Percentiles rank a stretch among this genome's conserved stretches.
Evolutionary conservation across 192 early-diverging fungal species (phyloP).

Genomic region (Coemansia sp.): DNA sequence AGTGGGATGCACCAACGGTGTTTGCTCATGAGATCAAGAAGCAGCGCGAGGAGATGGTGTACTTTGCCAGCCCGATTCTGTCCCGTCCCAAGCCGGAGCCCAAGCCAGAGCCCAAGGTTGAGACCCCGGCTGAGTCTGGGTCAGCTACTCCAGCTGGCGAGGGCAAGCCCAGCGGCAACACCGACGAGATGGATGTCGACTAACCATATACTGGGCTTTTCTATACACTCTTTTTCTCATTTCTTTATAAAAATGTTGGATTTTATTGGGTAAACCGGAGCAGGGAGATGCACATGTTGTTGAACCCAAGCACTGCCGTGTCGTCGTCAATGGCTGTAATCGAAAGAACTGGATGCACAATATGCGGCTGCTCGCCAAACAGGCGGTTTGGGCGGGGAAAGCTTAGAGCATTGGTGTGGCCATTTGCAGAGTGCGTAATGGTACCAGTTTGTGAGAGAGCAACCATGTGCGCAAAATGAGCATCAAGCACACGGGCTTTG

Average conservation of each 20-base stretch:
- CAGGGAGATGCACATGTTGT: neutral
- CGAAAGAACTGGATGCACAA: neutral
- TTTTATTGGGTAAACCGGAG: conserved; percentile 11
- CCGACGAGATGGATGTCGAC: conserved; percentile 69
- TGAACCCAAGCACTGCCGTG: neutral
- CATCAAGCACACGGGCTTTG: neutral
- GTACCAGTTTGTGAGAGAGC: neutral
- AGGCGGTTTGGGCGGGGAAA: neutral
- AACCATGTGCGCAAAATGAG: neutral
- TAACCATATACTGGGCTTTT: conserved; percentile 30
- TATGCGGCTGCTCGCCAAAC: neutral
- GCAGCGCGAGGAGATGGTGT: conserved; percentile 69
- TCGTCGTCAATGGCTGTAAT: conserved; percentile 13
- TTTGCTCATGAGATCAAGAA: conserved; percentile 68
- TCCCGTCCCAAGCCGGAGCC: conserved; percentile 88
- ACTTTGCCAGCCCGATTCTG: conserved; percentile 77
- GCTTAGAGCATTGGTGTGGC: neutral
- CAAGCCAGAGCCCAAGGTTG: conserved; percentile 62
- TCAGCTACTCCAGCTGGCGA: conserved; percentile 22
- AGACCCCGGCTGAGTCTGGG: conserved; percentile 26
- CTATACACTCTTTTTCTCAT: no score
- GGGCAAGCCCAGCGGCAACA: conserved; percentile 48
- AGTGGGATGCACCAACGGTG: conserved; percentile 74
- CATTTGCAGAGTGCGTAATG: neutral
- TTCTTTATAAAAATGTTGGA: neutral